Conservation (phyloP, 1,139 yeast genomes). For the Barnettozyma hawaiiensis region DNA sequence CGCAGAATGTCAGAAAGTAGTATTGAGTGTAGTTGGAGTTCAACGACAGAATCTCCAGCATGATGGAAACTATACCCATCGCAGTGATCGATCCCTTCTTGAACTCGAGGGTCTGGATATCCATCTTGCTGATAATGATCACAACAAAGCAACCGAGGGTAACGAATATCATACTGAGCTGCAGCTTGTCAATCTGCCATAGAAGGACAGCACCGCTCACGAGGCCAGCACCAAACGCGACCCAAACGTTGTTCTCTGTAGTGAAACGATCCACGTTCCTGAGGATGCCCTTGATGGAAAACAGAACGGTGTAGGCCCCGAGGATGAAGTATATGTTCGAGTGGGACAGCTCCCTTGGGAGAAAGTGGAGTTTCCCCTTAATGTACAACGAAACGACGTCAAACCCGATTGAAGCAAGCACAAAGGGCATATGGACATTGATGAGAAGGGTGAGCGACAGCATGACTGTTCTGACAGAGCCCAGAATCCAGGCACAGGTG, state of each 20-base stretch:
- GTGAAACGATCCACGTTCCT: slow-evolving; percentile 16
- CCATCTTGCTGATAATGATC: slow-evolving; percentile 15
- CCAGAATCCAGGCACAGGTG: slow-evolving; percentile 14
- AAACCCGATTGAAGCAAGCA: slow-evolving; percentile 10
- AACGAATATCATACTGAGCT: slow-evolving; percentile 25
- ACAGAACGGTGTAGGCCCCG: slow-evolving; percentile 13
- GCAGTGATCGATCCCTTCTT: slow-evolving; percentile 23
- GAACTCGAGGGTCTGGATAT: slow-evolving; percentile 10
- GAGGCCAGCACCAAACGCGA: slow-evolving; percentile 24
- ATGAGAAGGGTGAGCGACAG: slow-evolving; percentile 17
- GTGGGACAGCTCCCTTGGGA: slow-evolving; percentile 5
- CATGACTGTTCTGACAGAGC: slow-evolving; percentile 21
- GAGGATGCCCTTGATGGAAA: slow-evolving; percentile 12
- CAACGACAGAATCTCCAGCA: slow-evolving; percentile 31
- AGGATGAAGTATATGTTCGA: slow-evolving; percentile 9
- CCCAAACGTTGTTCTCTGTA: slow-evolving; percentile 5
- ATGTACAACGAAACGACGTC: slow-evolving; percentile 11
- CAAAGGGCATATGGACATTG: slow-evolving; percentile 8
- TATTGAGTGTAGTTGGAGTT: slow-evolving; percentile 17
- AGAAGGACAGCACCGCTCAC: slow-evolving; percentile 25
- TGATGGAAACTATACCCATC: slow-evolving; percentile 28
- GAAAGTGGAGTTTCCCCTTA: slow-evolving; percentile 1
- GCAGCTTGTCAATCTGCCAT: slow-evolving; percentile 25
- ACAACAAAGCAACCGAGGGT: slow-evolving; percentile 23
- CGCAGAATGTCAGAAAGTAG: slow-evolving; percentile 13